Conservation (phyloP, 768 basidiomycete genomes). For the Lactarius tabidus region DNA sequence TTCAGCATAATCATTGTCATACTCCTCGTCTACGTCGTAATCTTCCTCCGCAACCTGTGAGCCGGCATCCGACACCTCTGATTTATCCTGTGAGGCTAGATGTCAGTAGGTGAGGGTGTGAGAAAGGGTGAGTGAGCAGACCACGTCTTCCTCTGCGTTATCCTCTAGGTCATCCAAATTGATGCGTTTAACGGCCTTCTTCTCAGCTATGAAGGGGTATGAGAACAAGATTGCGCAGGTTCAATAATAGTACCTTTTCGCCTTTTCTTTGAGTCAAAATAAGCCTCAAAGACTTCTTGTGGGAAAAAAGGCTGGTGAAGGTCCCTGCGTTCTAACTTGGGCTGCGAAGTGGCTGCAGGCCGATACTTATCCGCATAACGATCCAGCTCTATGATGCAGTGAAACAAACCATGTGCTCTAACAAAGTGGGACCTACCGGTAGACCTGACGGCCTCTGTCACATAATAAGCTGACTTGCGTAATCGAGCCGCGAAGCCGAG, state of each 20-base stretch:
- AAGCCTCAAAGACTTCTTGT: slow-evolving; percentile 65
- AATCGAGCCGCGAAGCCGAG: slow-evolving; percentile 61
- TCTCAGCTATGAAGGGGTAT: slow-evolving; percentile 12
- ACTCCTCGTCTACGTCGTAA: slow-evolving; percentile 86
- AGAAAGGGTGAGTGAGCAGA: neutral
- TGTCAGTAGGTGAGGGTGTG: neutral
- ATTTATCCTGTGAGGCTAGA: slow-evolving; percentile 51
- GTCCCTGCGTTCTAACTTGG: slow-evolving; percentile 64
- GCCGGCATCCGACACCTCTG: slow-evolving; percentile 62
- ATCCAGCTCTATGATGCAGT: slow-evolving; percentile 51
- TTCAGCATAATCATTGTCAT: slow-evolving; percentile 87
- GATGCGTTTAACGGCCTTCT: slow-evolving; percentile 16
- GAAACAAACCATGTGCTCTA: neutral
- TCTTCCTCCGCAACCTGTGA: slow-evolving; percentile 66
- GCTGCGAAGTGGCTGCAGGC: slow-evolving; percentile 54
- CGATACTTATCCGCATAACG: slow-evolving; percentile 85
- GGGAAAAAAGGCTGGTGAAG: slow-evolving; percentile 78
- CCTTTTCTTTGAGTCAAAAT: slow-evolving; percentile 73
- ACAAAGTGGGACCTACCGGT: slow-evolving; percentile 38
- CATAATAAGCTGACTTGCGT: slow-evolving; percentile 67
- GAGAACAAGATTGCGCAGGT: neutral
- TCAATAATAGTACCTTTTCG: slow-evolving; percentile 41
- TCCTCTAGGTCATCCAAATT: slow-evolving; percentile 25
- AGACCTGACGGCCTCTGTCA: slow-evolving; percentile 67
- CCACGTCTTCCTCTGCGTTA: slow-evolving; percentile 18